phyloP scores from a whole-genome alignment of 305 asterid species.

The Fraxinus albicans region DNA sequence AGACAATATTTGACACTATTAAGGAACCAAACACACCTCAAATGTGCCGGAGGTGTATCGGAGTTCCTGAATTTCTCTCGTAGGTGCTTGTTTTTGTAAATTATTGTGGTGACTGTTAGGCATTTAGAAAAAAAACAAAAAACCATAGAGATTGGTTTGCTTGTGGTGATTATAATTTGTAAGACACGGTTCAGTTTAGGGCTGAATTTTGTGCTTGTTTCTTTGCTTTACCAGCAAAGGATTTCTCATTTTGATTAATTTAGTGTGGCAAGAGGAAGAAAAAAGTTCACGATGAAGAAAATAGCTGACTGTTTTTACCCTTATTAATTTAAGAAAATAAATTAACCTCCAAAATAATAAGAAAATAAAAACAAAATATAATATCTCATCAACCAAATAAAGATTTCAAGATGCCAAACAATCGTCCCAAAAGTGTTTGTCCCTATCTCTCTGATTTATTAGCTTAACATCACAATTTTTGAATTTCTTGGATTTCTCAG shows the following conservation, averaged over 20 bases:
- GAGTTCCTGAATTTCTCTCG: conserved; percentile 6
- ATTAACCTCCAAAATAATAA: too few relatives aligned
- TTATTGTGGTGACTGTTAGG: conserved; percentile 33
- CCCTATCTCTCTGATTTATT: conserved; percentile 34
- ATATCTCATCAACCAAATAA: neutral
- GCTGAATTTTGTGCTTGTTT: conserved; percentile 54
- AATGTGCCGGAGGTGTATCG: conserved; percentile 16
- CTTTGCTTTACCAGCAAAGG: conserved; percentile 48
- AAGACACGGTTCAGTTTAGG: conserved; percentile 51
- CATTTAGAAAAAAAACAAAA: neutral
- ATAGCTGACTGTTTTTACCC: too few relatives aligned
- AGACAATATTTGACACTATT: neutral
- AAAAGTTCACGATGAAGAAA: neutral
- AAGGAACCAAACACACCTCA: neutral
- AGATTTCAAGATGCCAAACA: conserved; percentile 41
- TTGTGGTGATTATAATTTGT: conserved; percentile 24
- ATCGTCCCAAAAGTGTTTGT: conserved; percentile 61
- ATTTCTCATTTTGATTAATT: conserved; percentile 1
- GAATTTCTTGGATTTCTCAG: neutral
- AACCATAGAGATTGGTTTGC: conserved; percentile 19
- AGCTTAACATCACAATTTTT: conserved; percentile 15
- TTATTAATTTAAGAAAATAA: too few relatives aligned
- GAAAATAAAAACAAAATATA: too few relatives aligned
- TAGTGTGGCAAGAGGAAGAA: neutral
- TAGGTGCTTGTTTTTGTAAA: conserved; percentile 37